A percentile compares a stretch with the other conserved stretches of the same genome.
Evolutionary conservation across 108 stramenopile species (phyloP).

Genomic region (Parietichytrium sp.): DNA sequence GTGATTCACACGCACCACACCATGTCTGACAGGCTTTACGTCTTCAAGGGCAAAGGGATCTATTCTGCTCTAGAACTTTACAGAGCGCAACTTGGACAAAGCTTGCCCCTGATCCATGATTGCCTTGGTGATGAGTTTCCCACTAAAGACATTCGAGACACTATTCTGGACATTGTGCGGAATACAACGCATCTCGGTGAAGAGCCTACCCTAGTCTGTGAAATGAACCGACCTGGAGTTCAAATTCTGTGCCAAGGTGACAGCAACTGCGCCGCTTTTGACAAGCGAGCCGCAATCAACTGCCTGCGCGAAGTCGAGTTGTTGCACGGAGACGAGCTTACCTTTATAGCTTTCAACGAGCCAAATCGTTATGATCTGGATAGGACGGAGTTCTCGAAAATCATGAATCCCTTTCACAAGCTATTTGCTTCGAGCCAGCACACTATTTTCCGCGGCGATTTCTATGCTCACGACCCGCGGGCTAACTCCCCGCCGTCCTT

Average conservation of each 20-base stretch:
- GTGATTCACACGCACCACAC: slow-evolving; percentile 22
- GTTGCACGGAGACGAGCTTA: not conserved
- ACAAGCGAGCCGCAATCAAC: not conserved
- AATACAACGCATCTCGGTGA: too few species aligned
- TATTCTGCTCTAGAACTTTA: not conserved
- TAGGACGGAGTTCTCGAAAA: not conserved
- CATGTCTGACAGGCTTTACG: not conserved
- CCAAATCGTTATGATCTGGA: not conserved
- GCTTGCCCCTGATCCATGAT: not conserved
- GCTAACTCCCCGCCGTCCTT: too few species aligned
- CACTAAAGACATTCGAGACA: not conserved
- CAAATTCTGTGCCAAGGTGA: not conserved
- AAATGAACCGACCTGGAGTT: not conserved
- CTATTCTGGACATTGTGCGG: not conserved
- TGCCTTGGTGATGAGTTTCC: too few species aligned
- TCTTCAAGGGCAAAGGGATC: not conserved
- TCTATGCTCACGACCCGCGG: too few species aligned
- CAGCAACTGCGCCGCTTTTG: not conserved
- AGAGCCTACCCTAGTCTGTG: not conserved
- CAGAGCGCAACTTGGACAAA: not conserved
- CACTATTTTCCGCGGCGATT: not conserved
- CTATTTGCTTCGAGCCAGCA: not conserved
- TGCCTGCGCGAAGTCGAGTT: not conserved
- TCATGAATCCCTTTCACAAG: not conserved
- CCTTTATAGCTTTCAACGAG: not conserved